Evolutionary conservation across 2,329 filamentous ascomycete genomes (phyloP).

Genomic region (Tolypocladium nubicola): DNA sequence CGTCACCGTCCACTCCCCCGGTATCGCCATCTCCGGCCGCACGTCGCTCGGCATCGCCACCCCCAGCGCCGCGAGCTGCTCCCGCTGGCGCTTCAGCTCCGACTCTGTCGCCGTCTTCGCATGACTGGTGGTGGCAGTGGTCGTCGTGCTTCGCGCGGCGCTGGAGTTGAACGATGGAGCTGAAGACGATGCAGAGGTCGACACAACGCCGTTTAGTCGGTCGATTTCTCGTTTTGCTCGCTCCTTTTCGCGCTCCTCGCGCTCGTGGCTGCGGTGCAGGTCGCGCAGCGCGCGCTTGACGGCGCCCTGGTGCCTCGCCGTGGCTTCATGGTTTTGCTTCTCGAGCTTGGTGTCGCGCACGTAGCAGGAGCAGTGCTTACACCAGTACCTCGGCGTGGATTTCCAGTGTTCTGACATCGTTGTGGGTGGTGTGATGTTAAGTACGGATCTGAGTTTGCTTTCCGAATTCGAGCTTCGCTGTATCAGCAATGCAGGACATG

Average conservation of each 20-base stretch:
- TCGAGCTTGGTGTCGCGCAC: conserved; percentile 91
- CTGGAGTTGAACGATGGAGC: conserved; percentile 9
- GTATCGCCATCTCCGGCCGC: conserved; percentile 72
- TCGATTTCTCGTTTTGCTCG: conserved; percentile 77
- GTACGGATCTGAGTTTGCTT: too few relatives aligned
- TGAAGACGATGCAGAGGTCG: conserved; percentile 20
- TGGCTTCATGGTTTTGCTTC: conserved; percentile 79
- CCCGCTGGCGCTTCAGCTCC: conserved; percentile 72
- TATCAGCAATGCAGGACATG: too few relatives aligned
- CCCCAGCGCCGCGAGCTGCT: conserved; percentile 80
- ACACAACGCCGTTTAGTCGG: conserved; percentile 68
- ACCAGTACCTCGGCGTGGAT: conserved; percentile 95
- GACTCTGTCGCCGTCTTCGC: conserved; percentile 26
- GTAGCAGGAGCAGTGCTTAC: conserved; percentile 87
- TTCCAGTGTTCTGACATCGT: conserved; percentile 94
- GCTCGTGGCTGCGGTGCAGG: conserved; percentile 75
- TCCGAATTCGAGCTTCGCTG: neutral
- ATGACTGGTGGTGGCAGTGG: neutral
- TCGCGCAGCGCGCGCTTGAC: conserved; percentile 86
- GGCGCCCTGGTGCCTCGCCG: conserved; percentile 70
- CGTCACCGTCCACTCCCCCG: conserved; percentile 75
- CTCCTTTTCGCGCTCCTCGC: conserved; percentile 70
- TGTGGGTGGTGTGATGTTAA: neutral
- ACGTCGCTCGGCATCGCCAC: conserved; percentile 73
- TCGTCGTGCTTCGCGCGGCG: neutral